Conservation (phyloP, 352 stramenopile species). For the Phytophthora crassamura region DNA sequence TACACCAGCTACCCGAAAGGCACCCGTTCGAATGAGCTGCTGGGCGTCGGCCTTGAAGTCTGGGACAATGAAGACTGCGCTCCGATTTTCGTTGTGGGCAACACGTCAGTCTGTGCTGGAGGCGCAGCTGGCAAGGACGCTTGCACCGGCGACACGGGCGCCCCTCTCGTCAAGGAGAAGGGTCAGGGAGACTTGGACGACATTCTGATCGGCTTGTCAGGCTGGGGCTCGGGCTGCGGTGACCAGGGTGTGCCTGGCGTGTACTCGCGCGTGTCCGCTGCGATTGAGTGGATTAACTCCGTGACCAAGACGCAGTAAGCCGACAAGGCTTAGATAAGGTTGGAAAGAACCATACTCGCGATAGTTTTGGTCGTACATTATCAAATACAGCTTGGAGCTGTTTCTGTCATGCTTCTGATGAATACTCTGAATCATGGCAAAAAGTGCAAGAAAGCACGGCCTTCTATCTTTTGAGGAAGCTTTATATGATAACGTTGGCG, state of each 20-base stretch:
- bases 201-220: constrained; percentile 56
- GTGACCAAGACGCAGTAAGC: too few relatives aligned
- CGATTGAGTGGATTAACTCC: constrained; percentile 39
- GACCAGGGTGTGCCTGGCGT: constrained; percentile 47
- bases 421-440: too few relatives aligned
- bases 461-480: too few relatives aligned
- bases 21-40: constrained; percentile 29
- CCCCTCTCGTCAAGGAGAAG: constrained; percentile 46
- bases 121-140: constrained; percentile 22
- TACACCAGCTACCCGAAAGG: constrained; percentile 29
- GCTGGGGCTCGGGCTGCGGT: constrained; percentile 57
- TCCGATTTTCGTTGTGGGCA: constrained; percentile 17
- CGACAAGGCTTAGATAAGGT: too few relatives aligned
- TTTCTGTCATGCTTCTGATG: too few relatives aligned
- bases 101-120: constrained; percentile 49
- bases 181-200: constrained; percentile 28
- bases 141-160: constrained; percentile 56
- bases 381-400: too few relatives aligned
- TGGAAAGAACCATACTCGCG: too few relatives aligned
- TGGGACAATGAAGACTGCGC: constrained; percentile 35
- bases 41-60: constrained; percentile 34
- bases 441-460: too few relatives aligned
- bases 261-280: constrained; percentile 59
- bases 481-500: too few relatives aligned
- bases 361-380: too few relatives aligned